These are phyloP conservation scores for Periglandula ipomoeae DNA, from an alignment of 2,329 filamentous ascomycete genomes.

Conservation along the genomic window DNA sequence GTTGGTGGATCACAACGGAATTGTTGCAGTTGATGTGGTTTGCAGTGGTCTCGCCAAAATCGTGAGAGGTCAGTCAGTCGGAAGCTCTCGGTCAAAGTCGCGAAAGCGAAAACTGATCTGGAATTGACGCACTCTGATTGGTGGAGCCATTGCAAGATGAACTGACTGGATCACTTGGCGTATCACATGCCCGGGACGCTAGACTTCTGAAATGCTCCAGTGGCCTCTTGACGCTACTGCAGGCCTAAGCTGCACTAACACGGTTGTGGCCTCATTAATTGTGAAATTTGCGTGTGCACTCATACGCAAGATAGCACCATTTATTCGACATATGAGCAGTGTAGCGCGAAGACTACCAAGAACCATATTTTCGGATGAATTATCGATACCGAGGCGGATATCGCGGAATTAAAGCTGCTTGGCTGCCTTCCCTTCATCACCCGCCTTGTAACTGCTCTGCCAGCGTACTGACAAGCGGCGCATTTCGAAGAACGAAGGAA, in stretches of 20 bases:
- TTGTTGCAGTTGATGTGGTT: constrained; percentile 22
- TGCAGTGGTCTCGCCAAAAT: constrained; percentile 20
- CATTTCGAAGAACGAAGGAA: not conserved
- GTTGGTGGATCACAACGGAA: constrained; percentile 30
- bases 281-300: not conserved
- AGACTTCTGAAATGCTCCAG: no score
- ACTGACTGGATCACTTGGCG: constrained; percentile 4
- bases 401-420: no score
- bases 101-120: constrained; percentile 33
- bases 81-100: constrained; percentile 32
- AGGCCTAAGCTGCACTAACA: no score
- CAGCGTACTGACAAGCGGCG: no score
- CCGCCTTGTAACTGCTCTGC: no score
- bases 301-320: not conserved
- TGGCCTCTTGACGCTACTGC: no score
- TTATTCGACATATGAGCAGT: not conserved
- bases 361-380: not conserved
- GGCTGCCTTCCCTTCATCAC: no score
- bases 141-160: constrained; percentile 10
- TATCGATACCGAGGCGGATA: not conserved
- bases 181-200: constrained; percentile 18
- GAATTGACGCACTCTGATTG: constrained; percentile 43
- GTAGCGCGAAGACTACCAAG: not conserved
- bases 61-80: constrained; percentile 25
- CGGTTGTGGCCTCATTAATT: not conserved